Evolutionary conservation across 805 yeast species (phyloP).

Genomic region (Kurtzmaniella fragi): DNA sequence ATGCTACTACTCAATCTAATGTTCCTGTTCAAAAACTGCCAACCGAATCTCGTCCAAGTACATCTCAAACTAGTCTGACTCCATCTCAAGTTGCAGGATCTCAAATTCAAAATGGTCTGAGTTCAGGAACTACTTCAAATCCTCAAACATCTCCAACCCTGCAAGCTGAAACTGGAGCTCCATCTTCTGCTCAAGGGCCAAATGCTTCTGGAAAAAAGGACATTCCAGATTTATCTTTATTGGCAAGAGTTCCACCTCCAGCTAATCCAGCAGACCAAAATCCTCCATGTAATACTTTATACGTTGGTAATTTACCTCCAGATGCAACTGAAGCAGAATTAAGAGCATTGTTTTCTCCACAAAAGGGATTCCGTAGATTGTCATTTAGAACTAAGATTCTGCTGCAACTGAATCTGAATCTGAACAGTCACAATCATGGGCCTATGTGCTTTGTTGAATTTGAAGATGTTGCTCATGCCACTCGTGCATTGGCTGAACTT

Average conservation of each 20-base stretch:
- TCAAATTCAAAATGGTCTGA: neutral
- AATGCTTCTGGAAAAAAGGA: conserved; percentile 19
- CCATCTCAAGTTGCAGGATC: conserved; percentile 2
- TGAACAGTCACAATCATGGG: conserved; percentile 59
- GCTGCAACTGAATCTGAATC: conserved; percentile 14
- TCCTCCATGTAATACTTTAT: conserved; percentile 96
- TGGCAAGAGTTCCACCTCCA: conserved; percentile 82
- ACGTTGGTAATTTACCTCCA: conserved; percentile 96
- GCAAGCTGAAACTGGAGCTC: conserved; percentile 1
- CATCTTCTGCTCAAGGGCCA: conserved; percentile 9
- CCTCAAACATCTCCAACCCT: conserved; percentile 2
- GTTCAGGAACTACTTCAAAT: conserved; percentile 4
- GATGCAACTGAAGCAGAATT: conserved; percentile 94
- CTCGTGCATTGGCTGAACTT: conserved; percentile 87
- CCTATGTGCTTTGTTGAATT: conserved; percentile 99
- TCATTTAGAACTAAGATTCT: conserved; percentile 70
- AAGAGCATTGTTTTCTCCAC: conserved; percentile 79
- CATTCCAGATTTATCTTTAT: conserved; percentile 62
- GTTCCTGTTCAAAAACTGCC: too few species aligned
- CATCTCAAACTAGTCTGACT: conserved; percentile 5
- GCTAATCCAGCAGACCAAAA: conserved; percentile 99
- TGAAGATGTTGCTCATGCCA: conserved; percentile 91
- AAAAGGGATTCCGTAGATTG: conserved; percentile 87
- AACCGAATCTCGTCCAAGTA: conserved; percentile 5
- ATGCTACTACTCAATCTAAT: too few species aligned